phyloP scores from a whole-genome alignment of 2,329 filamentous ascomycete genomes.

The Scortechinia acanthostroma region DNA sequence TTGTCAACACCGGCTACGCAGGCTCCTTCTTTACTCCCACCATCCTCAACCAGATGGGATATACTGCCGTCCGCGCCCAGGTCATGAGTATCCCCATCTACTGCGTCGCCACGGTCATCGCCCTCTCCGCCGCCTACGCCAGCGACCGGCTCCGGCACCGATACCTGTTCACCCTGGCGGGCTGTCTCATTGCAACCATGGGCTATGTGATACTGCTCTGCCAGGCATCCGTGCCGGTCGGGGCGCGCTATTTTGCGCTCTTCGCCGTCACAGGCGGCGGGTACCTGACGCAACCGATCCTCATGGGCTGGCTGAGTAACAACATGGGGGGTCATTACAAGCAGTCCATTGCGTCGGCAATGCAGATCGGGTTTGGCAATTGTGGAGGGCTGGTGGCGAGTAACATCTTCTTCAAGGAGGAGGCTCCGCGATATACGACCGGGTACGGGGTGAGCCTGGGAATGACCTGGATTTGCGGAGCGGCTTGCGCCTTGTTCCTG shows the following conservation, averaged over 20 bases:
- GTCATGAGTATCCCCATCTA: conserved; percentile 26
- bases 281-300: conserved; percentile 44
- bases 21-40: conserved; percentile 27
- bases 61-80: conserved; percentile 20
- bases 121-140: conserved; percentile 24
- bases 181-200: conserved; percentile 36
- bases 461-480: conserved; percentile 31
- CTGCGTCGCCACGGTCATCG: conserved; percentile 18
- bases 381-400: conserved; percentile 37
- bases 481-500: conserved; percentile 18
- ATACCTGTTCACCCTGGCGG: conserved; percentile 42
- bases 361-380: conserved; percentile 42
- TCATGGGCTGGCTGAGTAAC: conserved; percentile 47
- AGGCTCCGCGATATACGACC: conserved; percentile 37
- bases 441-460: conserved; percentile 39
- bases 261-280: conserved; percentile 44
- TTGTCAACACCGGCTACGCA: conserved; percentile 35
- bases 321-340: conserved; percentile 51
- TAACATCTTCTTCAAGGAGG: conserved; percentile 37
- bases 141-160: conserved; percentile 42
- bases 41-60: conserved; percentile 25
- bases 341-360: conserved; percentile 39
- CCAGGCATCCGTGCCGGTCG: conserved; percentile 34
- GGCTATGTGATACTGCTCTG: conserved; percentile 47
- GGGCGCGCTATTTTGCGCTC: conserved; percentile 42